Evolutionary conservation across 441 rosid species (phyloP).

Genomic region (Brassica hybrid): DNA sequence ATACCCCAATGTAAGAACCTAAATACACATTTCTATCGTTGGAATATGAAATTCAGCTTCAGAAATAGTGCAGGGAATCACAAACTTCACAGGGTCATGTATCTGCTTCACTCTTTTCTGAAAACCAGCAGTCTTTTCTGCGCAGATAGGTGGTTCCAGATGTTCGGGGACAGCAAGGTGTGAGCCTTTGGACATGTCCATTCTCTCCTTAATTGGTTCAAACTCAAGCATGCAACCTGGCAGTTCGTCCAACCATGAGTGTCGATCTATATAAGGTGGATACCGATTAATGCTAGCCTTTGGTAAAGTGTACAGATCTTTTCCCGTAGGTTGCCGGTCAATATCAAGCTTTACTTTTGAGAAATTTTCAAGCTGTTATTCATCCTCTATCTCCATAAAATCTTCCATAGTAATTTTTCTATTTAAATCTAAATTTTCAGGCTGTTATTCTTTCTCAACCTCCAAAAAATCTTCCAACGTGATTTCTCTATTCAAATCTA

Average conservation of each 20-base stretch:
- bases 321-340: too few species aligned
- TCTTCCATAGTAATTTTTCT: neutral
- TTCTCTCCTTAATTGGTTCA: too few species aligned
- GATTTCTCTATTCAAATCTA: neutral
- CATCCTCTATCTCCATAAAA: neutral
- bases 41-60: neutral
- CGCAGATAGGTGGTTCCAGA: neutral
- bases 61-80: neutral
- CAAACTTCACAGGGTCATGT: neutral
- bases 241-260: neutral
- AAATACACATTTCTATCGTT: neutral
- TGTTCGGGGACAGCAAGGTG: neutral
- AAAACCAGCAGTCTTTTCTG: neutral
- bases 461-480: neutral
- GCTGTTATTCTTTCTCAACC: neutral
- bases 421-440: neutral
- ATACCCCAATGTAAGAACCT: neutral
- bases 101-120: neutral
- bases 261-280: neutral
- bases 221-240: neutral
- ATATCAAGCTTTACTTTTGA: neutral
- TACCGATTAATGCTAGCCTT: neutral
- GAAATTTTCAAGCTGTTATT: neutral
- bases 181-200: neutral
- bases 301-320: too few species aligned